Evolutionary conservation across 495 filamentous ascomycete species (phyloP), one percentile per base, ranked within the genome.

Genomic region (Ascodesmis nigricans): DNA sequence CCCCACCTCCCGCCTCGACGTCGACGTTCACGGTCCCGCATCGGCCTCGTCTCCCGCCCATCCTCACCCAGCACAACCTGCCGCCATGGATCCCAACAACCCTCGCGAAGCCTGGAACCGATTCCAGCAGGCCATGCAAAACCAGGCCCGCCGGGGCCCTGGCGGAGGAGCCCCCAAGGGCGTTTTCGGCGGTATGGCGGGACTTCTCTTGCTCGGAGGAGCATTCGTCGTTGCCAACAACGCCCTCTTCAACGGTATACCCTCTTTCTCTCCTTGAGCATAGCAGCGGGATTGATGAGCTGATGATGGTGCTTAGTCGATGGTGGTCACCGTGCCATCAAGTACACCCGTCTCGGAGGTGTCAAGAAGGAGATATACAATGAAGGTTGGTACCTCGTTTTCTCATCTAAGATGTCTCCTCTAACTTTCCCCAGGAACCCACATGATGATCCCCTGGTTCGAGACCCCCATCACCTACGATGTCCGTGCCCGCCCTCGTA

Each of bases 241-340:
- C 62, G 67, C 83, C 21, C 73, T 97, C 3, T 97, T 95, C 69
- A 97, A 97, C 70, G 74, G 74, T 75, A 49, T 19, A 46, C 21
- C 21, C n/a, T 33, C 28, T 10, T 21, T 23, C 22, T 2, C 36
- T 4, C 14, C 0, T n/a, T 19, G 23, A 4, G 10, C 9, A 31
- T 26, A 23, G 17, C 33, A 43, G 36, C 43, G n/a, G 14, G 5
- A n/a, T 10, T 21, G 24, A 25, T 4, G 5, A 39, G 29, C 25
- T 14, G 20, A 36, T 50, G 26, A 41, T 38, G 20, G 22, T 21
- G 34, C 27, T 11, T 13, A 79, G 87, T 97, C 43, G 87, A 97
- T 53, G 87, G 87, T 73, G 87, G 87, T 62, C 87, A 95, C 63
- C 73, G 87, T 54, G 87, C 87, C 32, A 97, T 97, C 63, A 97